These are phyloP conservation scores for Brassica carinata DNA, from an alignment of 345 rosid genomes.

Conservation along the genomic window DNA sequence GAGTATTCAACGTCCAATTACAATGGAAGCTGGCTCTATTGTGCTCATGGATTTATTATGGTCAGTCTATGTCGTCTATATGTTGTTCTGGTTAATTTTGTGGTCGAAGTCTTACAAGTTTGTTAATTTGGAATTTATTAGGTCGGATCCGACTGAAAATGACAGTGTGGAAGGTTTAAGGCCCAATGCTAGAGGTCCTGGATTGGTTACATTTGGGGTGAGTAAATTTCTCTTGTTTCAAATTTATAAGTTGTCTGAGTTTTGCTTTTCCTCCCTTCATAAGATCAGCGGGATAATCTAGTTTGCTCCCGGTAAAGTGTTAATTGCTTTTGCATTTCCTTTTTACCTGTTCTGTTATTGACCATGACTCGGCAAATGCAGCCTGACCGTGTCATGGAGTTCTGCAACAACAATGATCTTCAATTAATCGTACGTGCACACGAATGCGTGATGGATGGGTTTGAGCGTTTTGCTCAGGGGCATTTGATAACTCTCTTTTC, in stretches of 20 bases:
- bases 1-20: conserved; percentile 84
- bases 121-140: conserved; percentile 33
- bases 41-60: conserved; percentile 92
- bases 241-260: not conserved
- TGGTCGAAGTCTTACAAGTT: conserved; percentile 22
- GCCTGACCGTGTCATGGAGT: conserved; percentile 98
- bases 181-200: conserved; percentile 96
- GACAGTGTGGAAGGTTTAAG: conserved; percentile 92
- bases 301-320: not conserved
- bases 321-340: conserved; percentile 14
- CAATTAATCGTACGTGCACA: conserved; percentile 94
- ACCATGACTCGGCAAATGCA: conserved; percentile 40
- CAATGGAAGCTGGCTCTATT: conserved; percentile 94
- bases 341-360: conserved; percentile 23
- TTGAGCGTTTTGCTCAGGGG: conserved; percentile 96
- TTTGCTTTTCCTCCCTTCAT: not conserved
- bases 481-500: conserved; percentile 92
- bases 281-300: not conserved
- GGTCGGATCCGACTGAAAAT: conserved; percentile 97
- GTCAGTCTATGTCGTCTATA: conserved; percentile 46
- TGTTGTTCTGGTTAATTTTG: conserved; percentile 1
- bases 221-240: conserved; percentile 34
- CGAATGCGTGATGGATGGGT: conserved; percentile 97
- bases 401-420: conserved; percentile 93
- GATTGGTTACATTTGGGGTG: conserved; percentile 93